Conservation (phyloP, 176 grass and related monocot species). For the Alopecurus myosuroides region DNA sequence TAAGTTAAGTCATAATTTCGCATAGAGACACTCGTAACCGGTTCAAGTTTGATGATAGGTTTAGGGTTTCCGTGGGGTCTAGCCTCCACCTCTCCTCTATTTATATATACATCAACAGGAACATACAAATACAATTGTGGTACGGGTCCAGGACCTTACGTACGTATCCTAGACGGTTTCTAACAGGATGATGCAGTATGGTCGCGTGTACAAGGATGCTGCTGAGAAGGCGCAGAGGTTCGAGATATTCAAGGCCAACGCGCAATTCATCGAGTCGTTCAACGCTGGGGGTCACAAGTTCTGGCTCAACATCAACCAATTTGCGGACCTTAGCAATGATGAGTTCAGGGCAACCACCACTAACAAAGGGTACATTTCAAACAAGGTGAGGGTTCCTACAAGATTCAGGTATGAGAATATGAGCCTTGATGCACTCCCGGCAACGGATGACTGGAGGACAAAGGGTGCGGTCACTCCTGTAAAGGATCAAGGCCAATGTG, state of each 20-base stretch:
- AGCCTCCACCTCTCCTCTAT: too few species aligned
- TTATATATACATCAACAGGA: too few species aligned
- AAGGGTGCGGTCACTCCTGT: background rate
- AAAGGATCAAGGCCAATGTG: constrained; percentile 5
- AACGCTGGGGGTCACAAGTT: background rate
- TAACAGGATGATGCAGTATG: background rate
- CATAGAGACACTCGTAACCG: too few species aligned
- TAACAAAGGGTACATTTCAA: background rate
- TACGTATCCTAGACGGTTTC: too few species aligned
- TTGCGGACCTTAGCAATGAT: background rate
- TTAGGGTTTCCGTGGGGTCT: too few species aligned
- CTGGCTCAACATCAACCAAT: background rate
- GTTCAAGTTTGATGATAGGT: too few species aligned
- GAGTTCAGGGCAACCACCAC: background rate
- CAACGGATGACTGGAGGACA: background rate
- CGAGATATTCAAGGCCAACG: background rate
- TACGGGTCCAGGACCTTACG: too few species aligned
- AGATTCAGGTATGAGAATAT: background rate
- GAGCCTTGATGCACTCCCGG: background rate
- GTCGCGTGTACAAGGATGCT: background rate
- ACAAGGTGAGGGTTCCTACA: background rate
- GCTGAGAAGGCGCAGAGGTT: background rate
- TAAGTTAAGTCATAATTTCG: too few species aligned
- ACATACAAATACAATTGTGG: too few species aligned
- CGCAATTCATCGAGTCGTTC: background rate